Evolutionary conservation across 345 rosid genomes (phyloP).

Genomic region (Brassica carinata): DNA sequence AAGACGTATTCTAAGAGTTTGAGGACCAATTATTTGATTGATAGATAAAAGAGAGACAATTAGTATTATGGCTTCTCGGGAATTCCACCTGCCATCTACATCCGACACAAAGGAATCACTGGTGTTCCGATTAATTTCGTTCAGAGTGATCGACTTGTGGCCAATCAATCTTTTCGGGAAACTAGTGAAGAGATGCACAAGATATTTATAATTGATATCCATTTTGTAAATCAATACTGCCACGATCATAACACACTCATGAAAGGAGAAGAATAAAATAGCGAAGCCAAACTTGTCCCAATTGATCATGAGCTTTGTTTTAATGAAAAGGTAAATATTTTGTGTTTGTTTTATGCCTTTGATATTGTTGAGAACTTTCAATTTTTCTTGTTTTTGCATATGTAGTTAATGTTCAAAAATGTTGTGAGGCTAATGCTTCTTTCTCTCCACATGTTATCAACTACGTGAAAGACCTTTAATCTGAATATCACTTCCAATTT

Average conservation of each 20-base stretch:
- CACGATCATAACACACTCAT: not conserved
- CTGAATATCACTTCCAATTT: not conserved
- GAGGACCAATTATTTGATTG: not conserved
- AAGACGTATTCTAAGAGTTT: not conserved
- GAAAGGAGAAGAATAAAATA: not conserved
- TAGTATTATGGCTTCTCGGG: not conserved
- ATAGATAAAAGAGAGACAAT: not conserved
- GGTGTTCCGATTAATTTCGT: not conserved
- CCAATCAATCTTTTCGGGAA: not conserved
- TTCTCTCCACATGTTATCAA: not conserved
- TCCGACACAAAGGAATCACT: not conserved
- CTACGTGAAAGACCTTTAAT: not conserved
- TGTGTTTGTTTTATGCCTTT: not conserved
- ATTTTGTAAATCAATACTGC: not conserved
- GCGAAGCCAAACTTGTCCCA: not conserved
- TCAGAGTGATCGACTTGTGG: not conserved
- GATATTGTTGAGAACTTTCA: not conserved
- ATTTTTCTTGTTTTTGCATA: not conserved
- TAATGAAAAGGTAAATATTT: no score
- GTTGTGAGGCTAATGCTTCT: not conserved
- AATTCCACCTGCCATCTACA: not conserved
- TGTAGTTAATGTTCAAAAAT: not conserved
- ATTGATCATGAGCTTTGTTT: not conserved
- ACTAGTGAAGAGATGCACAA: not conserved
- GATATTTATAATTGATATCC: not conserved